These are phyloP conservation scores for Chrysanthemum lavandulifolium DNA, from an alignment of 129 eudicot species.

Conservation along the genomic window DNA sequence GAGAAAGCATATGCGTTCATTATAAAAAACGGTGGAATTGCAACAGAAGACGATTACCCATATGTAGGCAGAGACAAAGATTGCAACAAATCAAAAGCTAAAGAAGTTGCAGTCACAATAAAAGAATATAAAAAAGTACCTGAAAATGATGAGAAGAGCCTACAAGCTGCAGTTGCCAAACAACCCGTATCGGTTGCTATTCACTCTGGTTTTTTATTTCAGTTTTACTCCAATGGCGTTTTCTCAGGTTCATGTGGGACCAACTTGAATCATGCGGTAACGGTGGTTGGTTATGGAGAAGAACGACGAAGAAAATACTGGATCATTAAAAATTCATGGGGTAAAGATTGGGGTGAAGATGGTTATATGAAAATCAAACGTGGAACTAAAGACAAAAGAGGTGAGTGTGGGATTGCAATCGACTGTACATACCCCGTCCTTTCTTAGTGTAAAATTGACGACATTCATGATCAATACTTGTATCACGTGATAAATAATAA, in stretches of 20 bases:
- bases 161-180: constrained; percentile 42
- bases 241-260: constrained; percentile 47
- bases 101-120: constrained; percentile 32
- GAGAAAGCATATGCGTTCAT: constrained; percentile 41
- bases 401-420: constrained; percentile 48
- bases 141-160: constrained; percentile 31
- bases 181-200: constrained; percentile 56
- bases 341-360: constrained; percentile 46
- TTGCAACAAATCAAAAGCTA: constrained; percentile 28
- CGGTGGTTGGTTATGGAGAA: constrained; percentile 49
- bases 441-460: not conserved
- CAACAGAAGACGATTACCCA: constrained; percentile 44
- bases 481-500: not conserved
- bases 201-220: constrained; percentile 44
- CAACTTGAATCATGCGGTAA: constrained; percentile 49
- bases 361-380: constrained; percentile 50
- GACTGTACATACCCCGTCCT: constrained; percentile 50
- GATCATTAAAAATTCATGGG: constrained; percentile 67
- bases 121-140: constrained; percentile 36
- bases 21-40: constrained; percentile 39
- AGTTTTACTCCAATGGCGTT: constrained; percentile 46
- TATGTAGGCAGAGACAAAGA: constrained; percentile 34
- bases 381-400: constrained; percentile 17
- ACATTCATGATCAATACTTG: not conserved
- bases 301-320: constrained; percentile 36